Percentiles rank a stretch among this genome's conserved stretches.
phyloP scores from a whole-genome alignment of 2,329 filamentous ascomycete species.

The Juglanconis juglandina region DNA sequence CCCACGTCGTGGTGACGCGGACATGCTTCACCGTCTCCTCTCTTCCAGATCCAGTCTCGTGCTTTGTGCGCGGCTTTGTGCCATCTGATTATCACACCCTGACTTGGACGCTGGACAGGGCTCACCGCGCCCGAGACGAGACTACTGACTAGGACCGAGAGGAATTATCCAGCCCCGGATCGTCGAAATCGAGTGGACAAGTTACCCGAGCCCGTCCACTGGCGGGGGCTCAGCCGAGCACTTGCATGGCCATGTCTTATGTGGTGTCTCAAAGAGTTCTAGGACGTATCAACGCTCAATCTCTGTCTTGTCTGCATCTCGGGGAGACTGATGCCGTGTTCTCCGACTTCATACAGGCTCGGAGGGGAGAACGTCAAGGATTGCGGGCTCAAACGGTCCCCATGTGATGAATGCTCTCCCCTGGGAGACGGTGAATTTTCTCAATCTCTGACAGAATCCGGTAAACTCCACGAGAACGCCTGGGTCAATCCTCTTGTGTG shows the following conservation, averaged over 20 bases:
- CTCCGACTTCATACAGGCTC: not conserved
- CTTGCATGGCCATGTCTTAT: slow-evolving; percentile 17
- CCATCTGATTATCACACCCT: not conserved
- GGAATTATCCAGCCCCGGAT: slow-evolving; percentile 3
- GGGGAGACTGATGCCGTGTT: not conserved
- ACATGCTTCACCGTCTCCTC: not conserved
- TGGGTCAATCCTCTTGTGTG: not conserved
- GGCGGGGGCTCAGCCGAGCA: slow-evolving; percentile 7
- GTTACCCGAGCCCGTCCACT: slow-evolving; percentile 13
- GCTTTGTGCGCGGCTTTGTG: not conserved
- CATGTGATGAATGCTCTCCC: not conserved
- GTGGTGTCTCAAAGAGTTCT: slow-evolving; percentile 2
- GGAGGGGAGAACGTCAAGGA: not conserved
- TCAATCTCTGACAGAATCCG: too few relatives aligned
- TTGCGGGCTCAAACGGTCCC: too few relatives aligned
- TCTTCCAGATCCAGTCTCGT: not conserved
- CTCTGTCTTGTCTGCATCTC: not conserved
- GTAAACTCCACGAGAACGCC: too few relatives aligned
- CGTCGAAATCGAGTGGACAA: slow-evolving; percentile 11
- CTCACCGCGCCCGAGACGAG: slow-evolving; percentile 3
- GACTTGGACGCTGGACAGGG: not conserved
- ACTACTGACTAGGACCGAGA: slow-evolving; percentile 1
- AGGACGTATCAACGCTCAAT: not conserved
- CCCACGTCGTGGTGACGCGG: not conserved
- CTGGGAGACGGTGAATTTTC: too few relatives aligned